Evolutionary conservation across 768 basidiomycete genomes (phyloP).

Genomic region (Lactifluus volemus): DNA sequence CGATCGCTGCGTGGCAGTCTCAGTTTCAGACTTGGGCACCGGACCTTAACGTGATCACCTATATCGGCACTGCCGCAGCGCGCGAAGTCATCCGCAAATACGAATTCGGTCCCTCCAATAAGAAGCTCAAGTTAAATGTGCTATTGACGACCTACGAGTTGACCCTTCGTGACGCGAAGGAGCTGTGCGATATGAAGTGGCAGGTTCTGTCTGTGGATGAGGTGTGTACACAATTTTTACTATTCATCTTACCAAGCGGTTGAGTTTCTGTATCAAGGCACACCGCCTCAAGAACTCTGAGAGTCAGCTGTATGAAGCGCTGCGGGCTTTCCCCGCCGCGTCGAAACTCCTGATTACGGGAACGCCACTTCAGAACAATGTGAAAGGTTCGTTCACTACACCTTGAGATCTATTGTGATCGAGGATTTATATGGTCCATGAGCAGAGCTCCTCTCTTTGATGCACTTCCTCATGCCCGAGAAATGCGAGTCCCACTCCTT

Average conservation of each 20-base stretch:
- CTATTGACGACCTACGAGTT: conserved; percentile 96
- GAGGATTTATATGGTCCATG: neutral
- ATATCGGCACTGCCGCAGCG: conserved; percentile 82
- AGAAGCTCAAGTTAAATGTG: conserved; percentile 95
- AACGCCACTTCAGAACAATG: conserved; percentile 97
- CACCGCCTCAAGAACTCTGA: conserved; percentile 98
- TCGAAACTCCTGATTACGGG: conserved; percentile 97
- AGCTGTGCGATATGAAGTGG: conserved; percentile 93
- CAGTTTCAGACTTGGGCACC: conserved; percentile 95
- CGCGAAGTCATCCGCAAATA: conserved; percentile 87
- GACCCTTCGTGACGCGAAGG: conserved; percentile 80
- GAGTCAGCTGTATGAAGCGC: conserved; percentile 91
- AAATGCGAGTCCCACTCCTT: conserved; percentile 53
- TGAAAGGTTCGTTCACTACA: conserved; percentile 60
- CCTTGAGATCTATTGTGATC: conserved; percentile 9
- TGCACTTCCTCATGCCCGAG: conserved; percentile 99
- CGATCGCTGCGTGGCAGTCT: conserved; percentile 96
- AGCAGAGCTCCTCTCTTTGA: conserved; percentile 85
- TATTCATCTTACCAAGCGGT: neutral
- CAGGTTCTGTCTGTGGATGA: conserved; percentile 95
- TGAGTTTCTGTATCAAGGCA: conserved; percentile 41
- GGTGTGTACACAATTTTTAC: conserved; percentile 35
- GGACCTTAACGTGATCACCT: conserved; percentile 92
- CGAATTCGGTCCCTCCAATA: conserved; percentile 85
- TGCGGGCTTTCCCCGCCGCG: conserved; percentile 79